Conservation (phyloP, 345 rosid species). For the Hibiscus syriacus region DNA sequence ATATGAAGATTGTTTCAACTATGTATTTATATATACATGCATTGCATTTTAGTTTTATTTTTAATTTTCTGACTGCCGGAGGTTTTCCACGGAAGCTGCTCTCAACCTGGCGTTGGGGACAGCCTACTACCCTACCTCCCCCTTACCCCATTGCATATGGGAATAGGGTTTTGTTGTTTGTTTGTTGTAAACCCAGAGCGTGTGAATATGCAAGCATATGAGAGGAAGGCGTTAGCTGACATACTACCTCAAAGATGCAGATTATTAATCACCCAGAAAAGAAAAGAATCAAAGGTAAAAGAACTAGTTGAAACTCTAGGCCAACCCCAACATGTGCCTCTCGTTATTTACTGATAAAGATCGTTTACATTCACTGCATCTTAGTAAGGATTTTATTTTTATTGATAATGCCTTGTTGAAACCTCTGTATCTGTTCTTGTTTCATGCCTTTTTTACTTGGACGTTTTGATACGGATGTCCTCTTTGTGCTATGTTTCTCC, state of each 20-base stretch:
- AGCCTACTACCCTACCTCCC: too few species aligned
- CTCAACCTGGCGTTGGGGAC: too few species aligned
- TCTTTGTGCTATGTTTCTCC: conserved; percentile 48
- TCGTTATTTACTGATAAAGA: conserved; percentile 15
- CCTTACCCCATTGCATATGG: too few species aligned
- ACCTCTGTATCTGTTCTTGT: conserved; percentile 46
- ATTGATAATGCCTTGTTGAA: conserved; percentile 40
- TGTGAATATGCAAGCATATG: conserved; percentile 24
- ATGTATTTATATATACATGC: too few species aligned
- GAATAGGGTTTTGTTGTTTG: too few species aligned
- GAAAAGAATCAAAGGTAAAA: neutral
- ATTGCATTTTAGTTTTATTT: too few species aligned
- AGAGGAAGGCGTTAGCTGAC: conserved; percentile 18
- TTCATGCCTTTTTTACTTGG: too few species aligned
- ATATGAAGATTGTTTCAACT: too few species aligned
- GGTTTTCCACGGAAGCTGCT: too few species aligned
- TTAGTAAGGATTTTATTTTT: conserved; percentile 24
- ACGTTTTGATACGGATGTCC: conserved; percentile 53
- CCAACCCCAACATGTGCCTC: conserved; percentile 18
- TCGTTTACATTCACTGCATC: conserved; percentile 5
- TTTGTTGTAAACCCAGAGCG: conserved; percentile 20
- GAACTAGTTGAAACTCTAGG: conserved; percentile 10
- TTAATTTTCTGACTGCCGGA: too few species aligned
- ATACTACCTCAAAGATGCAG: conserved; percentile 11
- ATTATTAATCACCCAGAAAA: conserved; percentile 25